These are phyloP conservation scores for Psidium guajava DNA, from an alignment of 345 rosid species.

Conservation along the genomic window DNA sequence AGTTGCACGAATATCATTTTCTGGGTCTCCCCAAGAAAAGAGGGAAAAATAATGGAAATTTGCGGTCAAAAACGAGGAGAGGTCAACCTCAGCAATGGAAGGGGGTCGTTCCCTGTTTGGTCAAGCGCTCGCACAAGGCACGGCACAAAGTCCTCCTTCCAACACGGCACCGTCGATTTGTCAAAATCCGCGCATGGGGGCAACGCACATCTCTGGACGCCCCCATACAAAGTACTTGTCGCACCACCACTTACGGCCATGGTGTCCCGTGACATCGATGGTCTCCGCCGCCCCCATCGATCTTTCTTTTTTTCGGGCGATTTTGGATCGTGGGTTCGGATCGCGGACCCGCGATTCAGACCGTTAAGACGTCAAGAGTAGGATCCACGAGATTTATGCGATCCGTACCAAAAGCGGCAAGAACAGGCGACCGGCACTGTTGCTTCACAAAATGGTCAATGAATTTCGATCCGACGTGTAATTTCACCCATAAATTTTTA, in stretches of 20 bases:
- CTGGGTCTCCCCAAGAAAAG: neutral
- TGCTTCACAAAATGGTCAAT: neutral
- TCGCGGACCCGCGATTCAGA: neutral
- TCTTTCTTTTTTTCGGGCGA: neutral
- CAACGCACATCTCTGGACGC: too few species aligned
- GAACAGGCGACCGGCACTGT: fast-evolving
- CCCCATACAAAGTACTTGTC: neutral
- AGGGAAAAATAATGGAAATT: neutral
- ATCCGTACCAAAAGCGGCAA: neutral
- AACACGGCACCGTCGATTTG: neutral
- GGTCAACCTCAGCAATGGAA: neutral
- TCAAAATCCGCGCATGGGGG: neutral
- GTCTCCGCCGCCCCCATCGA: neutral
- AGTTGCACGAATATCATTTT: neutral
- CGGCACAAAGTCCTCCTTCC: neutral
- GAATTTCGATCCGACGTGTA: neutral
- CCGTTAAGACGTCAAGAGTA: neutral
- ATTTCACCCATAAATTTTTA: fast-evolving
- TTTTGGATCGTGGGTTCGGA: neutral
- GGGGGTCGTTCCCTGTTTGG: neutral
- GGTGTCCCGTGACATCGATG: neutral
- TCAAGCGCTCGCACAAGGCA: neutral
- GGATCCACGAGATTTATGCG: neutral
- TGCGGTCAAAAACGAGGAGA: neutral
- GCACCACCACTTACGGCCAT: neutral